Conservation (phyloP, 306 rosid genomes). For the Clitoria ternatea region DNA sequence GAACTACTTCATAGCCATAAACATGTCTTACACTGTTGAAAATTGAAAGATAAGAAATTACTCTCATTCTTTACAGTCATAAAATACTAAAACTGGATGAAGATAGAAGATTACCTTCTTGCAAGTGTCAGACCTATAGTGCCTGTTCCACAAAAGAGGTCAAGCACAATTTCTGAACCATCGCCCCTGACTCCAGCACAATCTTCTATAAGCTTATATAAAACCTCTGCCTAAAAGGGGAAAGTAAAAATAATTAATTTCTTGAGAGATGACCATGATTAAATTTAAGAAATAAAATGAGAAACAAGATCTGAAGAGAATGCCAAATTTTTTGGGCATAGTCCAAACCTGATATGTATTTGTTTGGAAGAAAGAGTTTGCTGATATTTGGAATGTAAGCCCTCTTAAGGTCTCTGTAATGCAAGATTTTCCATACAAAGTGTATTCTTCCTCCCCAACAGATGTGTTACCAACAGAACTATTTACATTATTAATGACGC, state of each 20-base stretch:
- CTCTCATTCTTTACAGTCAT: neutral
- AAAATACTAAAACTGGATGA: conserved; percentile 15
- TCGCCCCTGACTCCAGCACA: conserved; percentile 80
- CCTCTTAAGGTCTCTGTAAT: conserved; percentile 87
- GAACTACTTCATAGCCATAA: conserved; percentile 90
- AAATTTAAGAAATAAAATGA: conserved; percentile 19
- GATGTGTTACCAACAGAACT: conserved; percentile 93
- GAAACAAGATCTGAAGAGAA: neutral
- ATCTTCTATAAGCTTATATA: conserved; percentile 80
- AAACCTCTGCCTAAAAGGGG: conserved; percentile 74
- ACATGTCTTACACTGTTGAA: conserved; percentile 69
- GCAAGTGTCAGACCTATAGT: conserved; percentile 95
- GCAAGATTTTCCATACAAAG: conserved; percentile 75
- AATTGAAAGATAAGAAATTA: conserved; percentile 15
- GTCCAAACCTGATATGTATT: conserved; percentile 76
- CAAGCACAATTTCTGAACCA: conserved; percentile 88
- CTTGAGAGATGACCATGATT: conserved; percentile 12
- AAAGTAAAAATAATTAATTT: conserved; percentile 18
- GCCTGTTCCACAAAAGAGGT: conserved; percentile 98
- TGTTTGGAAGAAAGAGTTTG: conserved; percentile 96
- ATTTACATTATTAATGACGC: conserved; percentile 77
- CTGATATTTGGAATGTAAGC: conserved; percentile 91
- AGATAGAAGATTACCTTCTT: conserved; percentile 47
- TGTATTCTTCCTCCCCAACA: conserved; percentile 86
- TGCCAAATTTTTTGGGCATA: conserved; percentile 5